These are phyloP conservation scores for Rachicladosporium sp. DNA, from an alignment of 2,329 filamentous ascomycete genomes.

Conservation along the genomic window DNA sequence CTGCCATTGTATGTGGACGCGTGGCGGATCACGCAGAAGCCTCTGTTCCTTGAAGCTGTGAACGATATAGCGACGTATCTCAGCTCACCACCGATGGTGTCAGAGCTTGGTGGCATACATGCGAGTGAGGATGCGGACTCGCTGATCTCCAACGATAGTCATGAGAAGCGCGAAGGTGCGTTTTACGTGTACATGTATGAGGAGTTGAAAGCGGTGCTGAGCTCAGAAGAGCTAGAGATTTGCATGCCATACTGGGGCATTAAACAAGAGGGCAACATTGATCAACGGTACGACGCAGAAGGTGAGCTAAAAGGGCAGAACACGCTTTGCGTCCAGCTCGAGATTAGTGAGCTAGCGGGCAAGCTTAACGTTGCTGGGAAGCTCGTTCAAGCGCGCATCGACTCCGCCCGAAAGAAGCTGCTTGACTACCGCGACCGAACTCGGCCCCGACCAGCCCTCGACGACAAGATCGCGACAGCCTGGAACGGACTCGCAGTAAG, in stretches of 20 bases:
- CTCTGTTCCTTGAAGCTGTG: slow-evolving; percentile 65
- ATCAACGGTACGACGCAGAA: slow-evolving; percentile 68
- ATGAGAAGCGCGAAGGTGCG: slow-evolving; percentile 76
- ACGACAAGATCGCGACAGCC: slow-evolving; percentile 76
- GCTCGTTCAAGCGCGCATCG: slow-evolving; percentile 56
- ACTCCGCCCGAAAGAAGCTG: slow-evolving; percentile 54
- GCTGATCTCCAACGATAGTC: slow-evolving; percentile 57
- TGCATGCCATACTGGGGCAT: slow-evolving; percentile 79
- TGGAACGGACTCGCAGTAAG: slow-evolving; percentile 86
- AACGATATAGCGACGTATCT: slow-evolving; percentile 82
- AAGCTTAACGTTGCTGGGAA: slow-evolving; percentile 62
- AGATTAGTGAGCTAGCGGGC: slow-evolving; percentile 55
- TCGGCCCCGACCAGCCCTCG: slow-evolving; percentile 63
- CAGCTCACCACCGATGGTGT: slow-evolving; percentile 55
- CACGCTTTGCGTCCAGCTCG: slow-evolving; percentile 61
- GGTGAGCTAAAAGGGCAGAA: slow-evolving; percentile 95
- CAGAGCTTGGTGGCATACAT: slow-evolving; percentile 62
- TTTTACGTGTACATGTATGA: slow-evolving; percentile 90
- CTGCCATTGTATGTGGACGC: slow-evolving; percentile 76
- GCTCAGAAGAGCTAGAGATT: slow-evolving; percentile 55
- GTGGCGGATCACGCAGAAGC: slow-evolving; percentile 56
- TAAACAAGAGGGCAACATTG: slow-evolving; percentile 72
- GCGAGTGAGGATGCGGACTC: slow-evolving; percentile 89
- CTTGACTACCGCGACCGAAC: slow-evolving; percentile 59
- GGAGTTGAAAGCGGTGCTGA: slow-evolving; percentile 69